phyloP scores from a whole-genome alignment of 2,329 filamentous ascomycete genomes.

The Geosmithia putterillii region DNA sequence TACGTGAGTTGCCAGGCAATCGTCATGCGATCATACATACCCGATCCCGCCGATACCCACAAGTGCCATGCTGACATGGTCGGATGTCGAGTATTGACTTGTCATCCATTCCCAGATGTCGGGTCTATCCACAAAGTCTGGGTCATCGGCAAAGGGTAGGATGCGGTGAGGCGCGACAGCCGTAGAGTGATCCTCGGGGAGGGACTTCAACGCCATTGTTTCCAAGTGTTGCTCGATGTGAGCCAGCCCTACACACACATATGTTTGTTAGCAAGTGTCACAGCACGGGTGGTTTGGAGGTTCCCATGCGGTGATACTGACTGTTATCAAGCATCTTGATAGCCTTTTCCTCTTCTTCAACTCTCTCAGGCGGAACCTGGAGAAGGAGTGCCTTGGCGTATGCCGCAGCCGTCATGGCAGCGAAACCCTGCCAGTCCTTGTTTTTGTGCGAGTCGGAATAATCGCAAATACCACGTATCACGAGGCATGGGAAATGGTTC shows the following conservation, averaged over 20 bases:
- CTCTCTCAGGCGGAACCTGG: neutral
- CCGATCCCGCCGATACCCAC: neutral
- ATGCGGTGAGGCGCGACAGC: neutral
- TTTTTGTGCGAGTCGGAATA: constrained; percentile 18
- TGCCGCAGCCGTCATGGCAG: constrained; percentile 11
- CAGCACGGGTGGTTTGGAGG: no score
- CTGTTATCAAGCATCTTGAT: no score
- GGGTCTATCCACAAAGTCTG: neutral
- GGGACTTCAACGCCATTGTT: no score
- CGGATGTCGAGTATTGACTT: neutral
- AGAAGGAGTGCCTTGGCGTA: constrained; percentile 10
- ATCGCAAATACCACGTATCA: constrained; percentile 18
- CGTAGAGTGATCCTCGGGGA: no score
- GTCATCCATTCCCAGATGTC: neutral
- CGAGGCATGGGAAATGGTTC: constrained; percentile 12
- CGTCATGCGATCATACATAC: no score
- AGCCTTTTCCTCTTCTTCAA: neutral
- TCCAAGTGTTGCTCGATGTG: no score
- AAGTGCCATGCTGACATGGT: neutral
- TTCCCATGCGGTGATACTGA: no score
- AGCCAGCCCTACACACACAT: no score
- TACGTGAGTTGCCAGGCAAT: no score
- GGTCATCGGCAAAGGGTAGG: neutral
- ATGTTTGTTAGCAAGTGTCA: no score
- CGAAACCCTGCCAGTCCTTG: constrained; percentile 13